Conservation (phyloP, 2,329 filamentous ascomycete species). For the Sphaerulina vaccinii region DNA sequence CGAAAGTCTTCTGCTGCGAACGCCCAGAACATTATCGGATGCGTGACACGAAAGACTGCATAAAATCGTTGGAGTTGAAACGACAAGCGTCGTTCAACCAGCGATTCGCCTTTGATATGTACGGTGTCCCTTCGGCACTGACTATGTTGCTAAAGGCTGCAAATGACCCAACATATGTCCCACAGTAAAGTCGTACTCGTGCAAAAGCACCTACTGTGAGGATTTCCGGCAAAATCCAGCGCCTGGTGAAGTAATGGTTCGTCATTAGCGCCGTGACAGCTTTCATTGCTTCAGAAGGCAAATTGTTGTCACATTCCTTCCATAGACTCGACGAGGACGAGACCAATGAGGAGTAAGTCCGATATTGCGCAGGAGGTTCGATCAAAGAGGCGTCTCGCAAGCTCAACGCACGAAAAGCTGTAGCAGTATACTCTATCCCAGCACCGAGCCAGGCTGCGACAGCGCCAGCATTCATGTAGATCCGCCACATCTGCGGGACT, state of each 20-base stretch:
- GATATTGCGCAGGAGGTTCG: not conserved
- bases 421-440: not conserved
- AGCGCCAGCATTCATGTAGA: not conserved
- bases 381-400: not conserved
- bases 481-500: not conserved
- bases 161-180: not conserved
- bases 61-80: too few relatives aligned
- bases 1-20: not conserved
- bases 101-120: too few relatives aligned
- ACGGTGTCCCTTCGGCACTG: too few relatives aligned
- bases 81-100: too few relatives aligned
- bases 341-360: not conserved
- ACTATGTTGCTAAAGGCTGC: not conserved
- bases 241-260: not conserved
- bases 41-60: too few relatives aligned
- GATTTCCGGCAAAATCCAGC: not conserved
- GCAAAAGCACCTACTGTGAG: not conserved
- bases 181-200: not conserved
- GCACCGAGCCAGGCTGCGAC: slow-evolving; percentile 1
- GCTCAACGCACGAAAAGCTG: not conserved
- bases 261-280: not conserved
- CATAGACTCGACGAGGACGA: not conserved
- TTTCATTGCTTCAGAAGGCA: not conserved
- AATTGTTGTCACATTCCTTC: not conserved
- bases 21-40: too few relatives aligned